A percentile compares a stretch with the other conserved stretches of the same genome.
Conservation (phyloP, 768 basidiomycete genomes). For the Macrolepiota albuminosa region DNA sequence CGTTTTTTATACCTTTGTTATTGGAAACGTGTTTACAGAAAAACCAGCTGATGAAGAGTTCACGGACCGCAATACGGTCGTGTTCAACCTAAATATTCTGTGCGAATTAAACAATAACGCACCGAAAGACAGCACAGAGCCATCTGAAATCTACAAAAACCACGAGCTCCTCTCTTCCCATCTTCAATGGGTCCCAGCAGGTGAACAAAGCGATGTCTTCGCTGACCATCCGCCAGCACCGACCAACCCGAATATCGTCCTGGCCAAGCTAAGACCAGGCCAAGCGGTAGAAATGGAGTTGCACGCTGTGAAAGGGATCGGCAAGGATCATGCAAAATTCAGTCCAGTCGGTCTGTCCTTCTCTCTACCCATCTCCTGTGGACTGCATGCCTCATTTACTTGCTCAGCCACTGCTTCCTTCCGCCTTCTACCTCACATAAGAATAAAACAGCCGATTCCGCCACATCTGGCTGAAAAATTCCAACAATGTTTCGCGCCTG, state of each 20-base stretch:
- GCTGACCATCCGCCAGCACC: constrained; percentile 50
- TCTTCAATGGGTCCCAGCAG: constrained; percentile 75
- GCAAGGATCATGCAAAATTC: constrained; percentile 95
- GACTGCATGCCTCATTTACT: not conserved
- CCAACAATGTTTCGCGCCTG: constrained; percentile 80
- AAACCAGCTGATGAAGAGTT: constrained; percentile 46
- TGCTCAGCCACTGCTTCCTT: constrained; percentile 88
- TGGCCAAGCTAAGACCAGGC: constrained; percentile 89
- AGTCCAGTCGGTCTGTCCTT: constrained; percentile 78
- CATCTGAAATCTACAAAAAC: constrained; percentile 65
- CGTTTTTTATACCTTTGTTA: not conserved
- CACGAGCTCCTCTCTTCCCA: constrained; percentile 64
- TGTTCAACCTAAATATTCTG: constrained; percentile 68
- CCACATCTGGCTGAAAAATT: constrained; percentile 77
- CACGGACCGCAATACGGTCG: constrained; percentile 88
- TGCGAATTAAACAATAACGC: constrained; percentile 61
- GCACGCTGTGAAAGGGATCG: constrained; percentile 89
- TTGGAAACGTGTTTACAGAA: constrained; percentile 15
- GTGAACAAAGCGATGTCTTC: constrained; percentile 70
- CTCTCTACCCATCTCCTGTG: constrained; percentile 16
- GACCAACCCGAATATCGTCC: constrained; percentile 76
- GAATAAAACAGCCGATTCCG: constrained; percentile 71
- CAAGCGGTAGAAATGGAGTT: constrained; percentile 82
- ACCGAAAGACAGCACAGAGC: constrained; percentile 48
- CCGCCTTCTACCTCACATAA: constrained; percentile 84